Percentiles rank a stretch among this genome's conserved stretches.
phyloP scores from a whole-genome alignment of 176 grass and related monocot species.

The Oryza coarctata region DNA sequence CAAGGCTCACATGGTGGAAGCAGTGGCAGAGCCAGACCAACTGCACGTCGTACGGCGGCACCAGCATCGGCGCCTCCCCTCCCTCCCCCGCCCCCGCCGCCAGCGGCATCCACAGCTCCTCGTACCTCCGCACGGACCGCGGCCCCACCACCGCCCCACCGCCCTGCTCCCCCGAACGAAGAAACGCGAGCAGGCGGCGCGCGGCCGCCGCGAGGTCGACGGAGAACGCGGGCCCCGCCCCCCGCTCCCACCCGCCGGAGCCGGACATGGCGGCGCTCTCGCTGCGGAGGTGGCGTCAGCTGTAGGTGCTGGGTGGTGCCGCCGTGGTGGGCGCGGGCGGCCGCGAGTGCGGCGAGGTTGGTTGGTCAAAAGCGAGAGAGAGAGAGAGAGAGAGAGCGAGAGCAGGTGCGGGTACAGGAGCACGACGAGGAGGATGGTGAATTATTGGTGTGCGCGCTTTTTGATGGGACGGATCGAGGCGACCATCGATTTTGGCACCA shows the following conservation, averaged over 20 bases:
- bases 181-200: conserved; percentile 73
- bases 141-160: conserved; percentile 8
- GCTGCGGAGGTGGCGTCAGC: background rate
- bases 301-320: background rate
- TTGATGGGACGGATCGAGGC: background rate
- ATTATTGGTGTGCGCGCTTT: background rate
- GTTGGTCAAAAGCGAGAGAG: background rate
- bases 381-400: background rate
- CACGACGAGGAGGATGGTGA: background rate
- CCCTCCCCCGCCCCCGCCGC: conserved; percentile 22
- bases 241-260: background rate
- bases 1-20: conserved; percentile 62
- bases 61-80: conserved; percentile 51
- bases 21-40: conserved; percentile 92
- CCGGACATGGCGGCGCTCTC: background rate
- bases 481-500: too few species aligned
- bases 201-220: conserved; percentile 61
- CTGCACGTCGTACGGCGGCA: conserved; percentile 72
- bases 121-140: conserved; percentile 63
- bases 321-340: too few species aligned
- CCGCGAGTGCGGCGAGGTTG: background rate
- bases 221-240: conserved; percentile 10
- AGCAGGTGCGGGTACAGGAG: too few species aligned
- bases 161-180: conserved; percentile 43
- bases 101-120: conserved; percentile 82